Conservation (phyloP, 2,329 filamentous ascomycete species). For the Botrytis aclada region DNA sequence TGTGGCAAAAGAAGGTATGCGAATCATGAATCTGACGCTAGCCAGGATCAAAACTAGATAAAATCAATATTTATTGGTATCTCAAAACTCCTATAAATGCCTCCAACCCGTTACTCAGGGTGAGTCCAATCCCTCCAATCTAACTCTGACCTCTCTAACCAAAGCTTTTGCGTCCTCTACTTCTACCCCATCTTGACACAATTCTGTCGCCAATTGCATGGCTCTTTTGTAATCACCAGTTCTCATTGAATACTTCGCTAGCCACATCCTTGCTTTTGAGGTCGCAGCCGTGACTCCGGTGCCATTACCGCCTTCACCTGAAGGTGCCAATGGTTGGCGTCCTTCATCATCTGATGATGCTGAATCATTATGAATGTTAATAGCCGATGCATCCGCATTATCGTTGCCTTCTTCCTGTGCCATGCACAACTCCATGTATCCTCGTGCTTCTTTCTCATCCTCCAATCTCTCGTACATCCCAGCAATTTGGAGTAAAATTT, state of each 20-base stretch:
- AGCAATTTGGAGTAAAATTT: constrained; percentile 87
- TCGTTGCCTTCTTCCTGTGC: constrained; percentile 81
- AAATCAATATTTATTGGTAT: constrained; percentile 8
- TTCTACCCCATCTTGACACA: constrained; percentile 94
- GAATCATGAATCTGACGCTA: constrained; percentile 3
- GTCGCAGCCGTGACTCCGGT: constrained; percentile 89
- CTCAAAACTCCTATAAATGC: constrained; percentile 12
- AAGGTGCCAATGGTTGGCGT: constrained; percentile 24
- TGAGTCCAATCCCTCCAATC: constrained; percentile 46
- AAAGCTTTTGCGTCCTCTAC: constrained; percentile 96
- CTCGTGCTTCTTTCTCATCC: constrained; percentile 75
- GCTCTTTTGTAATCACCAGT: constrained; percentile 72
- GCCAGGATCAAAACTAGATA: constrained; percentile 1
- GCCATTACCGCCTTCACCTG: constrained; percentile 46
- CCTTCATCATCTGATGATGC: constrained; percentile 47
- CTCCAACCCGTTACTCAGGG: neutral
- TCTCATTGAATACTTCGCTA: constrained; percentile 77
- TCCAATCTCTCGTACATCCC: constrained; percentile 79
- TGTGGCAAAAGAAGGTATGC: neutral
- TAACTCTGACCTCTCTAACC: constrained; percentile 78
- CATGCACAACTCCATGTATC: constrained; percentile 94
- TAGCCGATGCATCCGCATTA: constrained; percentile 50
- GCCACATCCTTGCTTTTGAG: constrained; percentile 89
- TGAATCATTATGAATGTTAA: constrained; percentile 45
- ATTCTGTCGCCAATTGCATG: constrained; percentile 78